A percentile compares a stretch with the other conserved stretches of the same genome.
Evolutionary conservation across 177 flowering plant species (phyloP).

Genomic region (Vitis hybrid): DNA sequence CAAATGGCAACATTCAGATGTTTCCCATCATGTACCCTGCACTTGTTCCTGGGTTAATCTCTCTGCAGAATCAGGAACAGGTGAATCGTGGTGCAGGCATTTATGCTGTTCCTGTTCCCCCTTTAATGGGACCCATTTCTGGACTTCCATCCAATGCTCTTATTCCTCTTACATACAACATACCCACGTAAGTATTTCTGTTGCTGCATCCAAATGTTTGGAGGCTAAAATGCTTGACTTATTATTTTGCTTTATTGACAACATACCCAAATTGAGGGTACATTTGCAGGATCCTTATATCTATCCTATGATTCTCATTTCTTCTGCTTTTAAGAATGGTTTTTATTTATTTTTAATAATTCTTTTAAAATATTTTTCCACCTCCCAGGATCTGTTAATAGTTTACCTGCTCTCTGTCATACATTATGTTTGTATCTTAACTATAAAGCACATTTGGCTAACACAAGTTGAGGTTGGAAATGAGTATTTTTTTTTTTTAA

Average conservation of each 20-base stretch:
- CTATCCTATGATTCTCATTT: neutral
- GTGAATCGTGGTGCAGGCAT: conserved; percentile 74
- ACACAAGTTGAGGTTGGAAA: too few species aligned
- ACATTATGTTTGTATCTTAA: too few species aligned
- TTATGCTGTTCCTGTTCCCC: conserved; percentile 80
- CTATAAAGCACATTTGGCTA: too few species aligned
- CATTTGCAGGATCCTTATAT: neutral
- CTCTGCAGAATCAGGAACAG: conserved; percentile 55
- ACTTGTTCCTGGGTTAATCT: conserved; percentile 46
- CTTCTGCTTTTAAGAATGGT: too few species aligned
- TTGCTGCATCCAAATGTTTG: neutral
- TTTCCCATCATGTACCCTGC: conserved; percentile 65
- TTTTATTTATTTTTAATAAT: neutral
- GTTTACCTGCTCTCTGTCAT: too few species aligned
- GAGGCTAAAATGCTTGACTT: too few species aligned
- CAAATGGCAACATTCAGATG: conserved; percentile 54
- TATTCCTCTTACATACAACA: conserved; percentile 75
- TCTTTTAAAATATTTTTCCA: neutral
- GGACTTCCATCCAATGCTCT: conserved; percentile 67
- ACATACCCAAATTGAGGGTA: neutral
- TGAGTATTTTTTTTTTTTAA: too few species aligned
- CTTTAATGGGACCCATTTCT: conserved; percentile 47
- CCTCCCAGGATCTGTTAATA: too few species aligned
- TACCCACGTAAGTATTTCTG: conserved; percentile 71
- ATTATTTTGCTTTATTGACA: too few species aligned